These are phyloP conservation scores for Nitzschia sp. DNA, from an alignment of 108 stramenopile genomes.

Conservation along the genomic window DNA sequence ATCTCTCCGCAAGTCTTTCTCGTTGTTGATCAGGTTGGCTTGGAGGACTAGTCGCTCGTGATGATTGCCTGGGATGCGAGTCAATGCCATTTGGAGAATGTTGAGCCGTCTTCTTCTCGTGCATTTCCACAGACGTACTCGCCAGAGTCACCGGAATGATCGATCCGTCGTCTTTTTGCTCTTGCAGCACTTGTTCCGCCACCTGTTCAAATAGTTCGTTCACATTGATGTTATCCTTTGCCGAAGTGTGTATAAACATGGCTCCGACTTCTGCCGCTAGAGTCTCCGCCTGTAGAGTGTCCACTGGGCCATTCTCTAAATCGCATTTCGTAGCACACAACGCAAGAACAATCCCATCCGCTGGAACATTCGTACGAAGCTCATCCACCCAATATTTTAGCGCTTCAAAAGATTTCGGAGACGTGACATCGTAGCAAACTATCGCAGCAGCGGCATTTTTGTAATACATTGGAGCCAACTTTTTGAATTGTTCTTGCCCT, in stretches of 20 bases:
- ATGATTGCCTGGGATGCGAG: neutral
- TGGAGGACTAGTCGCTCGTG: neutral
- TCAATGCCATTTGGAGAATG: neutral
- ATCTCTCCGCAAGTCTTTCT: neutral
- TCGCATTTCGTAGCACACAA: constrained; percentile 82
- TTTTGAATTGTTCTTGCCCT: constrained; percentile 58
- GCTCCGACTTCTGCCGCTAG: constrained; percentile 59
- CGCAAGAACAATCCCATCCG: constrained; percentile 53
- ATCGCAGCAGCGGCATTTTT: constrained; percentile 72
- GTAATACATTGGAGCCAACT: constrained; percentile 74
- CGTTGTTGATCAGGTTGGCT: neutral
- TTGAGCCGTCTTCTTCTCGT: neutral
- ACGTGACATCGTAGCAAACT: constrained; percentile 71
- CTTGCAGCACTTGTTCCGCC: constrained; percentile 49
- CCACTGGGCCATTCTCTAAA: constrained; percentile 21
- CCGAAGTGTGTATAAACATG: constrained; percentile 67
- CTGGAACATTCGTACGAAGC: constrained; percentile 36
- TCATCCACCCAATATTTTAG: constrained; percentile 69
- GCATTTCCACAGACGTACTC: neutral
- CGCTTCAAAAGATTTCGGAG: constrained; percentile 54
- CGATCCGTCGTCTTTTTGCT: neutral
- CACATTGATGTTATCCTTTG: constrained; percentile 68
- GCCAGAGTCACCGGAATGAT: neutral
- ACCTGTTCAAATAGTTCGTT: constrained; percentile 56
- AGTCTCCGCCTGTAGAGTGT: constrained; percentile 50